A percentile compares a stretch with the other conserved stretches of the same genome.
These are phyloP conservation scores for maize (Zea mays) DNA, from an alignment of 176 grass and related monocot species.

Conservation along the genomic window Zm-B73-REFERENCE-NAM-5.0 NC_050097.1:197629501-197630000, in stretches of 20 bases:
- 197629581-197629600: slow-evolving; percentile 1
- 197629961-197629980: slow-evolving; percentile 38
- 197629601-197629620: slow-evolving; percentile 8
- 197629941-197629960: slow-evolving; percentile 42
- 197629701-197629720: slow-evolving; percentile 52
- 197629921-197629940: background rate
- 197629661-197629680: slow-evolving; percentile 46
- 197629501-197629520: background rate
- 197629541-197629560: slow-evolving; percentile 17
- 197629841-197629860: slow-evolving; percentile 8
- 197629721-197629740: slow-evolving; percentile 8
- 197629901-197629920: background rate
- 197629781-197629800: background rate
- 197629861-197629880: background rate
- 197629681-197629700: slow-evolving; percentile 20
- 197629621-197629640: slow-evolving; percentile 1
- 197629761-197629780: slow-evolving; percentile 4
- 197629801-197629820: background rate
- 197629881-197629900: background rate
- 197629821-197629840: background rate
- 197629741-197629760: slow-evolving; percentile 17
- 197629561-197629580: background rate
- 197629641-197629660: slow-evolving; percentile 40
- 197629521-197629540: slow-evolving; percentile 18
- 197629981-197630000: slow-evolving; percentile 53